These are phyloP conservation scores for Mortierella antarctica DNA, from an alignment of 192 early-diverging fungal species.

Conservation along the genomic window DNA sequence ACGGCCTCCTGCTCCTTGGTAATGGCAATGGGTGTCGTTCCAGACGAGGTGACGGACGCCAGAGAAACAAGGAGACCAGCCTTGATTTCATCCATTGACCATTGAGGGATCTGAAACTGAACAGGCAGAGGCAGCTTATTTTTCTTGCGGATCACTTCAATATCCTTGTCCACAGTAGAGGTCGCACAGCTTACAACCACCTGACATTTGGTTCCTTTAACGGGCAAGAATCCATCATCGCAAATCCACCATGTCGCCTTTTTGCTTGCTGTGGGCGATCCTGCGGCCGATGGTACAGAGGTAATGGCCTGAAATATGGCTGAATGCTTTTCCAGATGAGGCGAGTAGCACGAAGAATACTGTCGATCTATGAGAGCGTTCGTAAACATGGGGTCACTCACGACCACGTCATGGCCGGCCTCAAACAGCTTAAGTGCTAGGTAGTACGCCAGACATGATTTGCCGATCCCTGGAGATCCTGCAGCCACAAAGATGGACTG, in stretches of 20 bases:
- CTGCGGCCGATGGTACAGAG: not conserved
- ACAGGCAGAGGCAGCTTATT: conserved; percentile 4
- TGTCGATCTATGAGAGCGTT: conserved; percentile 26
- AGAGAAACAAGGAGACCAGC: conserved; percentile 23
- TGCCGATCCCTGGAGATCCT: conserved; percentile 25
- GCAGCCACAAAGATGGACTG: conserved; percentile 32
- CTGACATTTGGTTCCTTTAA: conserved; percentile 21
- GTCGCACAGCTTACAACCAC: conserved; percentile 16
- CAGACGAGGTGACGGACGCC: not conserved
- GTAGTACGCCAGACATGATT: conserved; percentile 40
- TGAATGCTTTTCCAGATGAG: conserved; percentile 28
- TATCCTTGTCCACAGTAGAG: not conserved
- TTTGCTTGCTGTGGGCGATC: not conserved
- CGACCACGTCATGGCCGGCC: conserved; percentile 38
- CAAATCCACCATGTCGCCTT: conserved; percentile 45
- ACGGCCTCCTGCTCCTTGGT: conserved; percentile 19
- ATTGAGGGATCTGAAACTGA: conserved; percentile 46
- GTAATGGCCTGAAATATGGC: conserved; percentile 21
- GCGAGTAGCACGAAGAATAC: conserved; percentile 39
- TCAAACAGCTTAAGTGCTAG: conserved; percentile 25
- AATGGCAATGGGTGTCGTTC: not conserved
- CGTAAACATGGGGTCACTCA: conserved; percentile 53
- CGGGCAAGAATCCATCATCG: conserved; percentile 42
- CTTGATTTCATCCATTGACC: conserved; percentile 36
- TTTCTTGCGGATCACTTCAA: conserved; percentile 29